These are phyloP conservation scores for Trichoderma sp. DNA, from an alignment of 2,329 filamentous ascomycete genomes.

Conservation along the genomic window DNA sequence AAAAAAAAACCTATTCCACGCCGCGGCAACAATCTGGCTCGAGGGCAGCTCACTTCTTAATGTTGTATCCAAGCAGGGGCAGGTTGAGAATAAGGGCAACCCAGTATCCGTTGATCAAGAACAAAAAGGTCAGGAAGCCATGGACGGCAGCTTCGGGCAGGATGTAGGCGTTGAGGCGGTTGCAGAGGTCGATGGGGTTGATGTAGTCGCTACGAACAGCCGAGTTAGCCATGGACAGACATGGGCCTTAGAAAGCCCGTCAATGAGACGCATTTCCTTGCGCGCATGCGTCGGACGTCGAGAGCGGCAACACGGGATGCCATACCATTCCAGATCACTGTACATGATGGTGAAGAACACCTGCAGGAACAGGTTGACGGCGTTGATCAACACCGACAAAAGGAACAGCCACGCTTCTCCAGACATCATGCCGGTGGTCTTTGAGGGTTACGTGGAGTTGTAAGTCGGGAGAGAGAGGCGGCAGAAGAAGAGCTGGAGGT, in stretches of 20 bases:
- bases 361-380: slow-evolving; percentile 99
- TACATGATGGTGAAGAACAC: slow-evolving; percentile 99
- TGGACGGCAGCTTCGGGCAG: slow-evolving; percentile 98
- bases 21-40: background rate
- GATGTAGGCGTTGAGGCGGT: slow-evolving; percentile 99
- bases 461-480: background rate
- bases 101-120: slow-evolving; percentile 99
- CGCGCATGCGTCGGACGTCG: slow-evolving; percentile 1
- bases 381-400: slow-evolving; percentile 97
- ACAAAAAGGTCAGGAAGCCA: slow-evolving; percentile 91
- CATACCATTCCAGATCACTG: slow-evolving; percentile 97
- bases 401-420: slow-evolving; percentile 99
- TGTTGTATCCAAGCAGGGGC: slow-evolving; percentile 88
- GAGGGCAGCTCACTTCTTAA: slow-evolving; percentile 80
- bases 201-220: slow-evolving; percentile 80
- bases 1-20: background rate
- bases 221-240: slow-evolving; percentile 13
- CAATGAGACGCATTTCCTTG: background rate
- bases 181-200: slow-evolving; percentile 99
- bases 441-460: slow-evolving; percentile 29
- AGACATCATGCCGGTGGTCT: slow-evolving; percentile 66
- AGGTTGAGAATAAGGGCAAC: slow-evolving; percentile 87
- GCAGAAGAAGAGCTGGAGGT: background rate
- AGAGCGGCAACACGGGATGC: slow-evolving; percentile 31
- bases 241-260: slow-evolving; percentile 24